These are phyloP conservation scores for Phytophthora pluvialis DNA, from an alignment of 352 stramenopile genomes.

Conservation along the genomic window DNA sequence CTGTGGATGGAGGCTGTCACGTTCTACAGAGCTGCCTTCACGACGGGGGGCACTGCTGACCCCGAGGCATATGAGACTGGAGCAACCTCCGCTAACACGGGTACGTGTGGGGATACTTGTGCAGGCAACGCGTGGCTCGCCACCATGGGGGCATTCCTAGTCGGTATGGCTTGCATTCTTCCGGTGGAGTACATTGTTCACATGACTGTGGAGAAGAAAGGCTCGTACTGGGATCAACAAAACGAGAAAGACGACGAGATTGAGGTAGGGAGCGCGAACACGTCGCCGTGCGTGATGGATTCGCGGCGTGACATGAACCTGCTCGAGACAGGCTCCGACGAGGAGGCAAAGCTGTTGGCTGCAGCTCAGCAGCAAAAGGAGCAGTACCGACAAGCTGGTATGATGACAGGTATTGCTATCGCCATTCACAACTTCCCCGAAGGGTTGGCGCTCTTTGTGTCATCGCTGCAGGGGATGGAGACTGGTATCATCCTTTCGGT, in stretches of 20 bases:
- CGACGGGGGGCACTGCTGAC: slow-evolving; percentile 56
- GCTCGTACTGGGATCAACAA: slow-evolving; percentile 27
- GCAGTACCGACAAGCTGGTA: slow-evolving; percentile 80
- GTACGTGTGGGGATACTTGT: slow-evolving; percentile 68
- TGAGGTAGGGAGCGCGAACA: slow-evolving; percentile 7
- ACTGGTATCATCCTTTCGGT: slow-evolving; percentile 93
- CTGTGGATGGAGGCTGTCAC: slow-evolving; percentile 63
- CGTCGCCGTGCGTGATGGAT: slow-evolving; percentile 28
- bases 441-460: slow-evolving; percentile 95
- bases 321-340: slow-evolving; percentile 20
- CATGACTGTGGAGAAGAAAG: slow-evolving; percentile 34
- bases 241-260: slow-evolving; percentile 26
- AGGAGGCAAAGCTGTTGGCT: slow-evolving; percentile 18
- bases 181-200: slow-evolving; percentile 57
- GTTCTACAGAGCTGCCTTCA: slow-evolving; percentile 65
- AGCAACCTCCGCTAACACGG: slow-evolving; percentile 32
- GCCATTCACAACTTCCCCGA: slow-evolving; percentile 92
- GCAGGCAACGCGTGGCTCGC: slow-evolving; percentile 66
- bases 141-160: slow-evolving; percentile 58
- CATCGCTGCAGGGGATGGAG: slow-evolving; percentile 86
- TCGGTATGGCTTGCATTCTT: slow-evolving; percentile 69
- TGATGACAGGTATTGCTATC: slow-evolving; percentile 92
- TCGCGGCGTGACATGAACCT: slow-evolving; percentile 25
- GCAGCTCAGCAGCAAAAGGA: slow-evolving; percentile 36
- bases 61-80: slow-evolving; percentile 75